Conservation (phyloP, 345 rosid genomes). For the Erucastrum elatum region DNA sequence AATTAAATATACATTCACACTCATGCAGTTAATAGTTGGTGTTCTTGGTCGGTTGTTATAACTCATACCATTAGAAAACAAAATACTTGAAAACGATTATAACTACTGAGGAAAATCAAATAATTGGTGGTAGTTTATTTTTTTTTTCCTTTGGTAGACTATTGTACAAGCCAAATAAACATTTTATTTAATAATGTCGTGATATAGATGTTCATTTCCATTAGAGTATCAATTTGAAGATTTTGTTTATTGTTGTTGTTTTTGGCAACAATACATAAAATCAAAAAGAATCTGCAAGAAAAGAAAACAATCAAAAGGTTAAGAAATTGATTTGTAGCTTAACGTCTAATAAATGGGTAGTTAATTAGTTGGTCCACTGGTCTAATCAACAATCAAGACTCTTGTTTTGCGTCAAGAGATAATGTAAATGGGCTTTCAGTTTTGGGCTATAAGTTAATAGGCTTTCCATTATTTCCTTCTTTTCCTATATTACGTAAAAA, state of each 20-base stretch:
- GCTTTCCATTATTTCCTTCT: not conserved
- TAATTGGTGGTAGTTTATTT: not conserved
- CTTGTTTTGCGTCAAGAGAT: not conserved
- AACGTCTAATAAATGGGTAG: not conserved
- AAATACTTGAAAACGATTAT: conserved; percentile 17
- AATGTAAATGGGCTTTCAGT: conserved; percentile 14
- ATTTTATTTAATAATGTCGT: not conserved
- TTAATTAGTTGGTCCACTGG: not conserved
- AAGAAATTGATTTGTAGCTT: not conserved
- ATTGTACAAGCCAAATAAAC: not conserved
- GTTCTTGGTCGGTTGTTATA: conserved; percentile 38
- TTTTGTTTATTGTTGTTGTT: not conserved
- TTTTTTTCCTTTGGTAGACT: not conserved
- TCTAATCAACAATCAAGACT: not conserved
- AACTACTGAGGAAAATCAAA: not conserved
- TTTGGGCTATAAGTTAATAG: not conserved
- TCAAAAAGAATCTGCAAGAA: not conserved
- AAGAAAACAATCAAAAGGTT: not conserved
- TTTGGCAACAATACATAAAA: not conserved
- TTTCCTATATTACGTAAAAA: not conserved
- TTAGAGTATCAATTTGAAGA: not conserved
- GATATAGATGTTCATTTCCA: not conserved
- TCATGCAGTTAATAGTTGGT: conserved; percentile 29
- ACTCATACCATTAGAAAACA: conserved; percentile 30
- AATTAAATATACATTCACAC: not conserved